These are phyloP conservation scores for Exserohilum turcica DNA, from an alignment of 2,329 filamentous ascomycete genomes.

Conservation along the genomic window DNA sequence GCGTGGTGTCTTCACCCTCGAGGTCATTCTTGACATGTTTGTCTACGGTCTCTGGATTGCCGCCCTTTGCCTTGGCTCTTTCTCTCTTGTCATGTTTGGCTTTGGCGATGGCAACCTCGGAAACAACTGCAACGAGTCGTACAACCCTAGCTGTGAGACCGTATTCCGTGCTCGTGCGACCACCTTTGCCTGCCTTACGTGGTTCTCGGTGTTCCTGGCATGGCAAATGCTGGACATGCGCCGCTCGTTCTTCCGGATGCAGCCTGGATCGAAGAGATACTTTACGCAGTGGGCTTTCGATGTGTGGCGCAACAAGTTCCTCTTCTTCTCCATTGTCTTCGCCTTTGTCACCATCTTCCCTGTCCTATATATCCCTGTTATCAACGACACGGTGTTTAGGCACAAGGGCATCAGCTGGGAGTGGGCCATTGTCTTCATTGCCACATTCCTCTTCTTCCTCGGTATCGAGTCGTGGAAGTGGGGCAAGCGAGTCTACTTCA, in stretches of 20 bases:
- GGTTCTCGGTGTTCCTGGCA: slow-evolving; percentile 75
- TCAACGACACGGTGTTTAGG: slow-evolving; percentile 69
- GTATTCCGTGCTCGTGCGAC: slow-evolving; percentile 66
- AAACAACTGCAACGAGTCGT: slow-evolving; percentile 39
- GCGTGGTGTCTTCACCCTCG: slow-evolving; percentile 47
- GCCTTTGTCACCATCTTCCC: slow-evolving; percentile 41
- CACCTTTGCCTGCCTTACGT: slow-evolving; percentile 74
- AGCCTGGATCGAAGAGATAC: slow-evolving; percentile 64
- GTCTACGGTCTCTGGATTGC: slow-evolving; percentile 48
- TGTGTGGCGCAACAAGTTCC: slow-evolving; percentile 73
- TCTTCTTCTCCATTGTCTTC: slow-evolving; percentile 53
- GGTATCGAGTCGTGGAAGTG: slow-evolving; percentile 72
- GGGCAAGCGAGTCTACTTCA: slow-evolving; percentile 59
- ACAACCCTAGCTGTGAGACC: slow-evolving; percentile 33
- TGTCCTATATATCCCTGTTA: slow-evolving; percentile 66
- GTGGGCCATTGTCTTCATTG: slow-evolving; percentile 70
- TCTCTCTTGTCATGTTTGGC: slow-evolving; percentile 44
- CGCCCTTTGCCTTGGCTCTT: slow-evolving; percentile 38
- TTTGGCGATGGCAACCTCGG: slow-evolving; percentile 44
- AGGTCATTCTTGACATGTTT: slow-evolving; percentile 47
- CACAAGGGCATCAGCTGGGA: slow-evolving; percentile 70
- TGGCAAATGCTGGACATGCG: slow-evolving; percentile 75
- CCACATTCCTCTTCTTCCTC: slow-evolving; percentile 65
- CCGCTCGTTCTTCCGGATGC: slow-evolving; percentile 75
- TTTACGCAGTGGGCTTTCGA: slow-evolving; percentile 66